Evolutionary conservation across 2,329 filamentous ascomycete species (phyloP).

Genomic region (Lachnellula hyalina): DNA sequence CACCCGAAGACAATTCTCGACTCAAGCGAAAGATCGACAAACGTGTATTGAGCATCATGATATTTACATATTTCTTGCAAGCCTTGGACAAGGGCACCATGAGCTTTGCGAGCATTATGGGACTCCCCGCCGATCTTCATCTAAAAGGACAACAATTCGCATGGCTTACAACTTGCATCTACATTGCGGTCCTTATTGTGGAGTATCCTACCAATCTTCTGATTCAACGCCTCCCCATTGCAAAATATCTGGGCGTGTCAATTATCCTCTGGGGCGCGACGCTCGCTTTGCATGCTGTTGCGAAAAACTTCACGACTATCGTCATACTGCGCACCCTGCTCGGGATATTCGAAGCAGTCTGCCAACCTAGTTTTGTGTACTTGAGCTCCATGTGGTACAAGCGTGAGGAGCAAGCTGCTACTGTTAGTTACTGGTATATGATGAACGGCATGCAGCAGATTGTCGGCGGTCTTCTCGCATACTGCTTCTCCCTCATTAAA

Average conservation of each 20-base stretch:
- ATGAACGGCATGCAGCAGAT: slow-evolving; percentile 71
- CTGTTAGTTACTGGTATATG: slow-evolving; percentile 59
- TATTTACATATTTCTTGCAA: slow-evolving; percentile 47
- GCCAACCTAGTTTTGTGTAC: slow-evolving; percentile 62
- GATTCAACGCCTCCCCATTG: slow-evolving; percentile 34
- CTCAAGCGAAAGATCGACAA: slow-evolving; percentile 62
- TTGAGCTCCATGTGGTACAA: slow-evolving; percentile 70
- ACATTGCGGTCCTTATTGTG: slow-evolving; percentile 28
- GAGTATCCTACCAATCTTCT: slow-evolving; percentile 36
- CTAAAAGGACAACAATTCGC: slow-evolving; percentile 40
- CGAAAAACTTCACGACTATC: slow-evolving; percentile 54
- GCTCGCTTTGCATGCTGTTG: slow-evolving; percentile 56
- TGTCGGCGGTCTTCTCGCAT: slow-evolving; percentile 57
- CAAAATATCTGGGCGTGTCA: slow-evolving; percentile 31
- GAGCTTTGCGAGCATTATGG: slow-evolving; percentile 28
- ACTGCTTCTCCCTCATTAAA: slow-evolving; percentile 49
- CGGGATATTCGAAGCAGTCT: slow-evolving; percentile 61
- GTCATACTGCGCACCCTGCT: slow-evolving; percentile 61
- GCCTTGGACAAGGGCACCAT: slow-evolving; percentile 32
- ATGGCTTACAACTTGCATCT: slow-evolving; percentile 28
- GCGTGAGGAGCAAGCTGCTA: slow-evolving; percentile 59
- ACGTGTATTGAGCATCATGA: slow-evolving; percentile 65
- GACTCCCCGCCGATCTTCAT: slow-evolving; percentile 21
- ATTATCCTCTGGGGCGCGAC: slow-evolving; percentile 48
- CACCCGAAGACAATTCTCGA: slow-evolving; percentile 45